Evolutionary conservation across 2,329 filamentous ascomycete species (phyloP).

Genomic region (Aspergillus sergii): DNA sequence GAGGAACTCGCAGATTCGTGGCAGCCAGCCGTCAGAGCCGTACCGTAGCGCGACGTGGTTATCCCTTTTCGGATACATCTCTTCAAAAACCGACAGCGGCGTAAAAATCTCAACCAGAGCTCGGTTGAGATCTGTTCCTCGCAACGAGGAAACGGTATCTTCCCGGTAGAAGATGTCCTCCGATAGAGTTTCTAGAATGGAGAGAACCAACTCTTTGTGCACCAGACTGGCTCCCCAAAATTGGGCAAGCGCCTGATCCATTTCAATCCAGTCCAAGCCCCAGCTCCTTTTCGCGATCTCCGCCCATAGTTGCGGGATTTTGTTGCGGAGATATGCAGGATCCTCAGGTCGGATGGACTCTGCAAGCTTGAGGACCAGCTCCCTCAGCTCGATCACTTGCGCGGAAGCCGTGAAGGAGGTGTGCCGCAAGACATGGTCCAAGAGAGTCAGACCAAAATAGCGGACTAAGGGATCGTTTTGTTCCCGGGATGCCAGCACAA

Average conservation of each 20-base stretch:
- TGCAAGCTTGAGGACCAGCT: constrained; percentile 78
- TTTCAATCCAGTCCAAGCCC: constrained; percentile 90
- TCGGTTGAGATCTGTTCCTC: constrained; percentile 81
- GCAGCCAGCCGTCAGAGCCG: constrained; percentile 85
- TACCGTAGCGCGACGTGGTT: constrained; percentile 69
- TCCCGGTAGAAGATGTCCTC: constrained; percentile 94
- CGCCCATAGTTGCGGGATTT: constrained; percentile 91
- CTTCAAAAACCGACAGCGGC: constrained; percentile 71
- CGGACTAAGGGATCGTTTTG: constrained; percentile 79
- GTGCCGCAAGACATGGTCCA: constrained; percentile 88
- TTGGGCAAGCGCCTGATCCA: constrained; percentile 81
- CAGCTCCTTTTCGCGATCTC: constrained; percentile 92
- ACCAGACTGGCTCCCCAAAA: constrained; percentile 69
- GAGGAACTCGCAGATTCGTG: constrained; percentile 73
- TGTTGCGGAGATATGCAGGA: constrained; percentile 84
- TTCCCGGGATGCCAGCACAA: constrained; percentile 74
- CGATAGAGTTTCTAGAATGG: constrained; percentile 85
- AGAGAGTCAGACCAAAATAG: constrained; percentile 88
- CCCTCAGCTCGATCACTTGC: constrained; percentile 69
- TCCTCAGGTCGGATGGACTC: constrained; percentile 71
- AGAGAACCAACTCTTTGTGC: constrained; percentile 85
- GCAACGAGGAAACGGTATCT: constrained; percentile 79
- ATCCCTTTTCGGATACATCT: constrained; percentile 75
- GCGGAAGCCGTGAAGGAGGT: constrained; percentile 71
- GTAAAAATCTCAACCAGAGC: constrained; percentile 94